Evolutionary conservation across 805 yeast species (phyloP).

Genomic region (Vanderwaltozyma verrucispora): DNA sequence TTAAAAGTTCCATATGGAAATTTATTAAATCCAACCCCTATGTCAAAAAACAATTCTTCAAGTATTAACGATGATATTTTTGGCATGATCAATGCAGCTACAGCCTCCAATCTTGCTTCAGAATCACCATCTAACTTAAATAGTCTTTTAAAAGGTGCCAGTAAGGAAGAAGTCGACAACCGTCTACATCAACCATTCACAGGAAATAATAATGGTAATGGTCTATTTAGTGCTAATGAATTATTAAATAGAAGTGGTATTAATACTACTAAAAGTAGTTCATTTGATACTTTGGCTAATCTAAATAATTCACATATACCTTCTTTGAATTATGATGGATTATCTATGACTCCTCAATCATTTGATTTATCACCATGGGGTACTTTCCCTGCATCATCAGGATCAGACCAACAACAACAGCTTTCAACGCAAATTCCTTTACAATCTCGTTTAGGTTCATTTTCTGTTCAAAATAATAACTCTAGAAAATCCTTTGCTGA

Average conservation of each 20-base stretch:
- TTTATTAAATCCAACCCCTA: neutral
- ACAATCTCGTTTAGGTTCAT: constrained; percentile 1
- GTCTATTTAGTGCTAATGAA: neutral
- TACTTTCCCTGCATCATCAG: neutral
- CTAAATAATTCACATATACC: neutral
- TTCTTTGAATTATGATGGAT: neutral
- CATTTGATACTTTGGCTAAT: neutral
- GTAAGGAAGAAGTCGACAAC: neutral
- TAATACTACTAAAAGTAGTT: neutral
- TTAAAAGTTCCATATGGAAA: constrained; percentile 1
- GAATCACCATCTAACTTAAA: constrained; percentile 16
- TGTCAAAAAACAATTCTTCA: neutral
- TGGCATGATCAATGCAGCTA: constrained; percentile 21
- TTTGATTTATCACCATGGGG: constrained; percentile 3
- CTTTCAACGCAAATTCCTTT: neutral
- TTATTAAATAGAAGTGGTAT: neutral
- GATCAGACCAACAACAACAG: neutral
- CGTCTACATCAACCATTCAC: neutral
- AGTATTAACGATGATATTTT: constrained; percentile 19
- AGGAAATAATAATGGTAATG: neutral
- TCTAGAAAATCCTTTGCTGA: constrained; percentile 15
- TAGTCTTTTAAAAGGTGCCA: constrained; percentile 5
- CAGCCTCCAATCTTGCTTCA: constrained; percentile 15
- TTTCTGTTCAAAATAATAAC: constrained; percentile 4
- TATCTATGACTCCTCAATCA: neutral